These are phyloP conservation scores for Chenopodium suecicum DNA, from an alignment of 148 eudicot genomes.

Conservation along the genomic window DNA sequence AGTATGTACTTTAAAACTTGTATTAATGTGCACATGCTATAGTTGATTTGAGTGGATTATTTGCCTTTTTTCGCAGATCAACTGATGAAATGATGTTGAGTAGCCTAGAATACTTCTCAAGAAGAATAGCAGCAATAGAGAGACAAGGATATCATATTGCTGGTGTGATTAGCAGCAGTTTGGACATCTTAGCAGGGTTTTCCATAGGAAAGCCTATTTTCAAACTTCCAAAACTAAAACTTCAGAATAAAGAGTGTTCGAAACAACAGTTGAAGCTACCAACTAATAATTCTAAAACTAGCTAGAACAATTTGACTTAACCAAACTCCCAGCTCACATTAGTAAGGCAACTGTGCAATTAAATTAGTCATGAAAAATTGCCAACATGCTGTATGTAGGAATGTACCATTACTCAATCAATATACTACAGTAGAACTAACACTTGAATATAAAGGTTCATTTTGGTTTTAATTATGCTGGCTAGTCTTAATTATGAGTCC, in stretches of 20 bases:
- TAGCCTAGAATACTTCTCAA: slow-evolving; percentile 7
- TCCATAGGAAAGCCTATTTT: neutral
- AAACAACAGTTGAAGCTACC: neutral
- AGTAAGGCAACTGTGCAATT: neutral
- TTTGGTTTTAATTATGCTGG: neutral
- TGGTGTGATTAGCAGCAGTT: neutral
- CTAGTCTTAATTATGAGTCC: neutral
- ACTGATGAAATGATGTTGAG: neutral
- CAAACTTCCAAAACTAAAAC: neutral
- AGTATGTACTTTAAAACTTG: too few species aligned
- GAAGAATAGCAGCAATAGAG: neutral
- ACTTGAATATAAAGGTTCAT: neutral
- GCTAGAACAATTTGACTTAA: too few species aligned
- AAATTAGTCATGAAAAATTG: neutral
- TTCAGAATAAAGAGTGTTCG: neutral
- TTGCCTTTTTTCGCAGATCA: neutral
- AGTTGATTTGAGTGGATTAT: neutral
- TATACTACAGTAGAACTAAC: neutral
- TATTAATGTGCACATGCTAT: too few species aligned
- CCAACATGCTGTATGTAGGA: neutral
- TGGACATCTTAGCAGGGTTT: neutral
- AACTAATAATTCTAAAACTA: too few species aligned
- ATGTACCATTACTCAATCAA: neutral
- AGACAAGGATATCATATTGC: slow-evolving; percentile 1
- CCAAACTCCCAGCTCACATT: neutral